Evolutionary conservation across 768 basidiomycete species (phyloP).

Genomic region (Pleurotus cornucopiae): DNA sequence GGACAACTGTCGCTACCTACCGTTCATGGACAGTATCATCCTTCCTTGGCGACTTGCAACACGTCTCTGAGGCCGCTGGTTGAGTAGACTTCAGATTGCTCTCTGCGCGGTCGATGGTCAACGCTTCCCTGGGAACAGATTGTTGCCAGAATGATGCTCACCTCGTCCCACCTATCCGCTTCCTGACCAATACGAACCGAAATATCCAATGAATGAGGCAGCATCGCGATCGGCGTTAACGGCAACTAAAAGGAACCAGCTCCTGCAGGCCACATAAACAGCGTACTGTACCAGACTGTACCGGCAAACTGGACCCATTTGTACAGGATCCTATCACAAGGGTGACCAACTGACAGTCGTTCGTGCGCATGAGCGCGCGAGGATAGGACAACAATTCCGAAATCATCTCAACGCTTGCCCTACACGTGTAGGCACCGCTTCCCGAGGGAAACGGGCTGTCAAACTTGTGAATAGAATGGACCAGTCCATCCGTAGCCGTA

Average conservation of each 20-base stretch:
- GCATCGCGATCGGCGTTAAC: conserved; percentile 3
- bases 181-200: background rate
- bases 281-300: background rate
- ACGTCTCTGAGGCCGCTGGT: background rate
- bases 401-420: background rate
- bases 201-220: background rate
- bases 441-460: conserved; percentile 6
- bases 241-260: background rate
- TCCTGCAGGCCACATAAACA: background rate
- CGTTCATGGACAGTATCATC: background rate
- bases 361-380: background rate
- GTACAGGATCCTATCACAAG: background rate
- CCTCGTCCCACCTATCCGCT: no score
- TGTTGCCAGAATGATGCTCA: background rate
- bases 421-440: background rate
- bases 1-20: background rate
- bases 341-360: background rate
- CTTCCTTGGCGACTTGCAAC: background rate
- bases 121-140: background rate
- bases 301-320: background rate
- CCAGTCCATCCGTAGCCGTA: background rate
- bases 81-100: background rate
- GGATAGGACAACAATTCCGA: background rate
- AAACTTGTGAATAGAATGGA: background rate
- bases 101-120: background rate